Conservation (phyloP, 163 green algal genomes). For the Trebouxia gelatinosa region DNA sequence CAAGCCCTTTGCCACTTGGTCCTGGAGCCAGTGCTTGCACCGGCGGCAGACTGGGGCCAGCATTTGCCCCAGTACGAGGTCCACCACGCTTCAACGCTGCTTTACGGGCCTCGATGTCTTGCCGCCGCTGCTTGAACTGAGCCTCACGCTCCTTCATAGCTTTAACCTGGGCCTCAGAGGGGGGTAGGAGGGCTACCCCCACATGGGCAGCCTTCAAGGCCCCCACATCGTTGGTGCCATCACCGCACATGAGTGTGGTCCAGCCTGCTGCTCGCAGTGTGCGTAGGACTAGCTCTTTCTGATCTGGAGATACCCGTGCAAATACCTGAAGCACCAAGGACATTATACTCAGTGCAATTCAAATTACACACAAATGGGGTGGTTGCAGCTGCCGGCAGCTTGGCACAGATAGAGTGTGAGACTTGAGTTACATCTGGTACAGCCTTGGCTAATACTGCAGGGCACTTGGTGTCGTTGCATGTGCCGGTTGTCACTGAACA, state of each 20-base stretch:
- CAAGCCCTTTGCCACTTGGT: neutral
- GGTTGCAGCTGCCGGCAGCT: too few relatives aligned
- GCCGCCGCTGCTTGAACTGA: slow-evolving; percentile 15
- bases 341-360: too few relatives aligned
- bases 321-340: slow-evolving; percentile 83
- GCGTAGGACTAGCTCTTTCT: slow-evolving; percentile 96
- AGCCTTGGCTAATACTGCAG: too few relatives aligned
- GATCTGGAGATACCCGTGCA: slow-evolving; percentile 91
- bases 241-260: slow-evolving; percentile 95
- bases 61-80: too few relatives aligned
- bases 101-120: slow-evolving; percentile 6
- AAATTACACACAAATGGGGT: too few relatives aligned
- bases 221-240: slow-evolving; percentile 99
- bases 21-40: neutral
- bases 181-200: slow-evolving; percentile 86
- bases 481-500: too few relatives aligned
- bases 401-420: too few relatives aligned
- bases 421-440: too few relatives aligned
- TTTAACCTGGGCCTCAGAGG: slow-evolving; percentile 31
- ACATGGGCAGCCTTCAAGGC: slow-evolving; percentile 90
- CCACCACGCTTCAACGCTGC: neutral
- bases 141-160: slow-evolving; percentile 16
- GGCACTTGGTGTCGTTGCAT: too few relatives aligned
- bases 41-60: too few relatives aligned
- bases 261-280: slow-evolving; percentile 69